Conservation (phyloP, 257 asterid genomes). For the Eucommia ulmoides region DNA sequence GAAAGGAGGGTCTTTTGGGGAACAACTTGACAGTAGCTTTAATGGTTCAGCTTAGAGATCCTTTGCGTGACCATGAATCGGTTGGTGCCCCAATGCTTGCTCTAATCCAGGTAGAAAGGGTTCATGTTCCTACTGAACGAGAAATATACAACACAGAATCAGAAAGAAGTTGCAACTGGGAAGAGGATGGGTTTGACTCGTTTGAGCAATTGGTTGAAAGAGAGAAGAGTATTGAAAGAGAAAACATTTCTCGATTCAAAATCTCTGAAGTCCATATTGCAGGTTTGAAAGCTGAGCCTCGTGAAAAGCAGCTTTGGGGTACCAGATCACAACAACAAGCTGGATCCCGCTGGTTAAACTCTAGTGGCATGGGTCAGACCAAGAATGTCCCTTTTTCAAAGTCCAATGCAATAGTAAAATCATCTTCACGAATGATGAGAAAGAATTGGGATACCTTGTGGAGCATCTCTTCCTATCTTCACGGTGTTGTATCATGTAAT, state of each 20-base stretch:
- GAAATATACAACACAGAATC: slow-evolving; percentile 54
- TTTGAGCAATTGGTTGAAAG: slow-evolving; percentile 11
- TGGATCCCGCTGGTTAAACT: slow-evolving; percentile 94
- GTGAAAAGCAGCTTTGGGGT: slow-evolving; percentile 71
- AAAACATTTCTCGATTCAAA: slow-evolving; percentile 48
- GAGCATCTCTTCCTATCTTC: slow-evolving; percentile 65
- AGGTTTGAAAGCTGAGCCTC: slow-evolving; percentile 58
- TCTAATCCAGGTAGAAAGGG: slow-evolving; percentile 90
- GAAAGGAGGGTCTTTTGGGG: slow-evolving; percentile 61
- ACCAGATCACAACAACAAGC: slow-evolving; percentile 62
- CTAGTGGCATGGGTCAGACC: slow-evolving; percentile 98
- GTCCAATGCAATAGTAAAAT: slow-evolving; percentile 35
- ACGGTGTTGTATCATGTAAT: slow-evolving; percentile 33
- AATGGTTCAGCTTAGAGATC: slow-evolving; percentile 95
- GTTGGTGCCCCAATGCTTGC: slow-evolving; percentile 98
- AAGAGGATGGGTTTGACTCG: slow-evolving; percentile 28
- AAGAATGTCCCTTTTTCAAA: slow-evolving; percentile 67
- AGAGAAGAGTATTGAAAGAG: slow-evolving; percentile 27
- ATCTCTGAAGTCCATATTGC: slow-evolving; percentile 79
- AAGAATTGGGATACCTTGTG: slow-evolving; percentile 57
- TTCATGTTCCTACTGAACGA: slow-evolving; percentile 79
- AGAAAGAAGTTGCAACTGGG: slow-evolving; percentile 17
- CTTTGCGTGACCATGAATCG: slow-evolving; percentile 71
- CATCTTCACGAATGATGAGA: slow-evolving; percentile 23
- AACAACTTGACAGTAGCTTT: slow-evolving; percentile 87